Base-by-base conservation (phyloP, 345 rosid species). In the Linum tenue region DNA sequence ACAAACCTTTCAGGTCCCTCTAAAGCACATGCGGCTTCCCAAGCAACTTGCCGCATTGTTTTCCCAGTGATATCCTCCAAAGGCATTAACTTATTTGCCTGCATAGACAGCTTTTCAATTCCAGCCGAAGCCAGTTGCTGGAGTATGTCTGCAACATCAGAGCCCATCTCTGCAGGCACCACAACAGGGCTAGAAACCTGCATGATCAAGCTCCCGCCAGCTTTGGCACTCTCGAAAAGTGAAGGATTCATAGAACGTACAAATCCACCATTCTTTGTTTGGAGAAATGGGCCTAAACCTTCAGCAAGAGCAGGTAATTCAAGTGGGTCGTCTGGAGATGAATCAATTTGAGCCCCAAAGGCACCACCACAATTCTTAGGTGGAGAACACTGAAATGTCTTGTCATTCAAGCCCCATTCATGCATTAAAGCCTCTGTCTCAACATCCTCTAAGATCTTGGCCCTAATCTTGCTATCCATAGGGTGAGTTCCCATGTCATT, bases 91-190 rank as follows among this genome's bases (percentile, higher is more conserved):
- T 84, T 85, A 72, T 80, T 89, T 43, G 98, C 97, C 78, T 89
- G 94, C 90, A 81, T 76, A 9, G 98, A 92, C 59, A 92, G 92
- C 81, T 89, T 92, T 71, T 89, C 97, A 71, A 92, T 89, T 68
- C 98, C 98, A 77, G 81, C 77, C 37, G 94, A 87, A 60, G 92
- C 98, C 58, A 92, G 75, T 66, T 58, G 76, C 80, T 87, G 85
- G 63, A 89, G 83, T 70, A 86, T 79, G 50, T 81, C 95, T 80
- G 79, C 81, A 68, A 88, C 75, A 70, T 82, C 83, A 64, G 90
- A 85, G 65, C 98, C 98, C 98, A 92, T 89, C 78, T 86, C 95
- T 12, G 95, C 97, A 14, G 97, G 98, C 56, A 92, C 90, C 64
- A 92, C 97, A 67, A 92, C 92, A 2, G 98, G 97, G 78, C 79